phyloP scores from a whole-genome alignment of 768 basidiomycete genomes.

The Kwoniella sp. region DNA sequence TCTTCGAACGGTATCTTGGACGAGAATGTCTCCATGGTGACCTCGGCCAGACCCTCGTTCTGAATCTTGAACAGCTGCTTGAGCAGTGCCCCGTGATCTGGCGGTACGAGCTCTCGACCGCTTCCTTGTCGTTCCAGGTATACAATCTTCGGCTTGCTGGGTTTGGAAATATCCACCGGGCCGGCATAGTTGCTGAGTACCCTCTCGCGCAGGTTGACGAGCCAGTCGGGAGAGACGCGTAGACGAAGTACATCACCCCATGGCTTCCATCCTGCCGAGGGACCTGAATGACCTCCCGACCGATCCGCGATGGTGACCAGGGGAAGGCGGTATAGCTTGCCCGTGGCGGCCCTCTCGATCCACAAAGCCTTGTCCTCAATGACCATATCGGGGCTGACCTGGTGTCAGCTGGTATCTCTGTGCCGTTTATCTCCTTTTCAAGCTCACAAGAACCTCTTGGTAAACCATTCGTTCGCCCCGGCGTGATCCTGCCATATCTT shows the following conservation, averaged over 20 bases:
- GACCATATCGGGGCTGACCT: conserved; percentile 26
- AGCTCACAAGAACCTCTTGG: conserved; percentile 35
- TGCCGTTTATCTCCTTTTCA: neutral
- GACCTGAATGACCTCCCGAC: conserved; percentile 27
- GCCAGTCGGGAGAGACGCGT: conserved; percentile 25
- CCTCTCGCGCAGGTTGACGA: conserved; percentile 21
- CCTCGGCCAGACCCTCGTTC: conserved; percentile 28
- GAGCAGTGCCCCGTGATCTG: conserved; percentile 22
- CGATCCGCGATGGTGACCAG: conserved; percentile 26
- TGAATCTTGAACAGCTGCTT: conserved; percentile 14
- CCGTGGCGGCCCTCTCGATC: conserved; percentile 19
- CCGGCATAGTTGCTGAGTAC: conserved; percentile 27
- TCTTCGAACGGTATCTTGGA: conserved; percentile 20
- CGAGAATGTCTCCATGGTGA: conserved; percentile 25
- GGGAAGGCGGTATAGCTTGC: conserved; percentile 18
- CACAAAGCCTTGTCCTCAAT: conserved; percentile 21
- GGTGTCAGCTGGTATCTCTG: neutral
- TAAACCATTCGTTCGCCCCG: conserved; percentile 31
- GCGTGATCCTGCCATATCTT: conserved; percentile 26
- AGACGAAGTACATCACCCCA: conserved; percentile 31
- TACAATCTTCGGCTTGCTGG: conserved; percentile 22
- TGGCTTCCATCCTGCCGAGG: conserved; percentile 25
- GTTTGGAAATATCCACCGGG: conserved; percentile 10
- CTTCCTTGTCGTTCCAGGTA: conserved; percentile 32
- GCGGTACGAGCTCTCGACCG: conserved; percentile 14